A percentile compares a stretch with the other conserved stretches of the same genome.
phyloP scores from a whole-genome alignment of 2,329 filamentous ascomycete genomes.

The Colletotrichum neosansevieriae region DNA sequence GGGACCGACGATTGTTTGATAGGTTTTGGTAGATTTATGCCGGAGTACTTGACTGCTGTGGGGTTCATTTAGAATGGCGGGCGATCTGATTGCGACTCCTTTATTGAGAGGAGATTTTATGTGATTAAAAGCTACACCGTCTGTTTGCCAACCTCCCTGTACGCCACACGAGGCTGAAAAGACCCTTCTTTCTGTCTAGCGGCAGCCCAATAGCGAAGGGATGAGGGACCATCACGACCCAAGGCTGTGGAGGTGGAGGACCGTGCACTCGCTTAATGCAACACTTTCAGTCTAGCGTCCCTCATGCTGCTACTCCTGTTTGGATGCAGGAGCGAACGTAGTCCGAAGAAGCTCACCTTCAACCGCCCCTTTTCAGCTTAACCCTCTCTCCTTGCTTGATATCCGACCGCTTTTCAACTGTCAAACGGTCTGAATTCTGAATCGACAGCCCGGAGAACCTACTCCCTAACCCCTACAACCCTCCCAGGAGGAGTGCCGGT shows the following conservation, averaged over 20 bases:
- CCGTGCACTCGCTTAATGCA: constrained; percentile 38
- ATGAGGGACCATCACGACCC: constrained; percentile 22
- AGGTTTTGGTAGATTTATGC: neutral
- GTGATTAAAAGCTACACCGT: constrained; percentile 7
- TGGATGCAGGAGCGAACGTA: constrained; percentile 41
- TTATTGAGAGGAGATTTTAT: constrained; percentile 9
- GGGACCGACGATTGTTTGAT: neutral
- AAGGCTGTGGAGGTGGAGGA: constrained; percentile 36
- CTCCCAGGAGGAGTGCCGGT: constrained; percentile 29
- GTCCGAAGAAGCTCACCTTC: constrained; percentile 41
- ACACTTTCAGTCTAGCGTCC: constrained; percentile 39
- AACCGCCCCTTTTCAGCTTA: constrained; percentile 40
- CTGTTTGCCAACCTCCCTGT: constrained; percentile 17
- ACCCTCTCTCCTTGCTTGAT: constrained; percentile 38
- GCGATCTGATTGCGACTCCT: neutral
- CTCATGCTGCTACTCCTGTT: constrained; percentile 39
- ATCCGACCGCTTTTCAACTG: constrained; percentile 35
- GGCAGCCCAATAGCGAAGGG: constrained; percentile 33
- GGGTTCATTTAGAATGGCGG: constrained; percentile 4
- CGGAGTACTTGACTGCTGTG: neutral
- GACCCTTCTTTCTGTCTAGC: constrained; percentile 21
- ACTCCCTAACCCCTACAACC: constrained; percentile 32
- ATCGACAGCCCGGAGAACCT: constrained; percentile 30
- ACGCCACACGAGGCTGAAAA: constrained; percentile 39
- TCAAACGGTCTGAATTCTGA: constrained; percentile 37